Conservation (phyloP, 1,284 basidiomycete species). For the Pisolithus thermaeus region DNA sequence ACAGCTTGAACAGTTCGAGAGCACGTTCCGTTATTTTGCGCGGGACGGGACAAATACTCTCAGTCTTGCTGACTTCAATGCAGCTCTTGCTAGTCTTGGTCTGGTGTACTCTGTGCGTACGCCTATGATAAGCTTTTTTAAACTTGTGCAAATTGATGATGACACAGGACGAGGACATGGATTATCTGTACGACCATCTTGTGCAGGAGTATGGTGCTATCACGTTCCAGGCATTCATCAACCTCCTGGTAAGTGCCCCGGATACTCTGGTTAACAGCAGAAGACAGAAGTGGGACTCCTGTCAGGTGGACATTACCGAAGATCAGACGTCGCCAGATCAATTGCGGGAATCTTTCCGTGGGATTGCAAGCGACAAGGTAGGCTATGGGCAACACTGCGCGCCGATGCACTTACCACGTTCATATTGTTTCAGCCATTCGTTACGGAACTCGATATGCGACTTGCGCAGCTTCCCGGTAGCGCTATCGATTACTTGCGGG, state of each 20-base stretch:
- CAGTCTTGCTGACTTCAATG: slow-evolving; percentile 80
- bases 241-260: slow-evolving; percentile 67
- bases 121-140: not conserved
- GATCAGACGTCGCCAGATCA: slow-evolving; percentile 93
- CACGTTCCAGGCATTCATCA: slow-evolving; percentile 92
- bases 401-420: slow-evolving; percentile 3
- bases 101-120: slow-evolving; percentile 80
- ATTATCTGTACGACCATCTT: slow-evolving; percentile 82
- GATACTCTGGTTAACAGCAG: slow-evolving; percentile 1
- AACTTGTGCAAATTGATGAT: slow-evolving; percentile 1
- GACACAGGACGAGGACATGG: slow-evolving; percentile 77
- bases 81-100: slow-evolving; percentile 90
- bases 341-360: slow-evolving; percentile 89
- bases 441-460: slow-evolving; percentile 90
- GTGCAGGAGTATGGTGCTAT: slow-evolving; percentile 82
- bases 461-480: slow-evolving; percentile 78
- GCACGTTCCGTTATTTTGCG: slow-evolving; percentile 97
- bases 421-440: slow-evolving; percentile 63
- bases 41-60: slow-evolving; percentile 89
- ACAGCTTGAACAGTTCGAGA: slow-evolving; percentile 95
- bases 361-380: slow-evolving; percentile 88
- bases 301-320: slow-evolving; percentile 88
- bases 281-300: slow-evolving; percentile 1
- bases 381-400: slow-evolving; percentile 13
- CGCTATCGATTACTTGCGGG: slow-evolving; percentile 79